Evolutionary conservation across 371 early-diverging fungal species (phyloP), one percentile per base, ranked within the genome.

Genomic region (Syncephalastrum contaminatum): DNA sequence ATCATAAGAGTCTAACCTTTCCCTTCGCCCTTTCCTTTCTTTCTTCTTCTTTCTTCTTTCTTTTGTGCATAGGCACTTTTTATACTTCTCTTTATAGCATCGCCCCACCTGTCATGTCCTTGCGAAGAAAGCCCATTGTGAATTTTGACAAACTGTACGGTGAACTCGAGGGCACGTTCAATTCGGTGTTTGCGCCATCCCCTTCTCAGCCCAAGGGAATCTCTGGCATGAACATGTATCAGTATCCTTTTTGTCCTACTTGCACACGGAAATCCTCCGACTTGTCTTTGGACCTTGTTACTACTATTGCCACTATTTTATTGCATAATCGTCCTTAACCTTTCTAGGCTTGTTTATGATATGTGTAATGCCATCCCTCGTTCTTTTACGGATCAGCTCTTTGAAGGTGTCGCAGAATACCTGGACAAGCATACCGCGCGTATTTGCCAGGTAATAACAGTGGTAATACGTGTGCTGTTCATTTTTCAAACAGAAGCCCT

Each of bases 291-390:
- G 3, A 14, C 49, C 39, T 54, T 54, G 43, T 59, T 42, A 27
- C 50, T 19, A 50, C 18, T 24, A 18, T 27, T 36, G 6, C 36
- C 12, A 13, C 30, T 15, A 25, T 27, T 27, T 27, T 27, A 19
- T 41, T 42, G 47, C 27, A 22, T 43, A 13, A 25, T 42, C 36
- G 25, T 25, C 27, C 21, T 30, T 50, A 5, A 18, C 25, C 42
- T 46, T 7, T 61, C 48, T 60, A 75, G 75, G 59, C 62, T 73
- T 27, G 70, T 75, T 0, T 75, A 73, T 49, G 79, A 75, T 25
- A 73, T 91, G 68, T 94, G 94, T 65, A 91, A 83, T 51, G 87
- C 92, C 39, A 66, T 75, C 25, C 94, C 94, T 40, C 80, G 80
- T 30, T 85, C 93, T 3, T 80, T 83, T 63, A 79, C 83, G 3